Percentiles rank a stretch among this genome's conserved stretches.
Conservation (phyloP, 345 rosid species). For the Hibiscus mutabilis region DNA sequence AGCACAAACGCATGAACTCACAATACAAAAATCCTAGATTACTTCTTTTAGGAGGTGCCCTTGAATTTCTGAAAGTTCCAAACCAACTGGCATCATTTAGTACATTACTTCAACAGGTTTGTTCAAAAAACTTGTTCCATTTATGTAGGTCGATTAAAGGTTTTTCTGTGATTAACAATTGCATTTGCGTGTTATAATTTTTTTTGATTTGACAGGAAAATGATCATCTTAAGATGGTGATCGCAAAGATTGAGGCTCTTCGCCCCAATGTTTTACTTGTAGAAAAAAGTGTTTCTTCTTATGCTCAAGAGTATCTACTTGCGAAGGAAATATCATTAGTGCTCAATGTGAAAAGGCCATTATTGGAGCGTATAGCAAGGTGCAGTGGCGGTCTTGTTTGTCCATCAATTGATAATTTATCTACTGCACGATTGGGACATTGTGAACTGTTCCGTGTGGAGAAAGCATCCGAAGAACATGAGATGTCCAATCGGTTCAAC, state of each 20-base stretch:
- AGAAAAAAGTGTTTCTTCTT: constrained; percentile 90
- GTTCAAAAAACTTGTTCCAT: constrained; percentile 9
- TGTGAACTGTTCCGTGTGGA: constrained; percentile 78
- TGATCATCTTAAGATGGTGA: constrained; percentile 79
- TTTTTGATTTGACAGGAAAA: constrained; percentile 55
- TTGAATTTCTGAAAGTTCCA: constrained; percentile 72
- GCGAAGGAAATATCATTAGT: constrained; percentile 89
- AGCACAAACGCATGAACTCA: constrained; percentile 96
- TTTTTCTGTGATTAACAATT: not conserved
- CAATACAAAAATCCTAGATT: constrained; percentile 86
- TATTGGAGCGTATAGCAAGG: constrained; percentile 83
- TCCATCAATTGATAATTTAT: constrained; percentile 62
- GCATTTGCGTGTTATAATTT: not conserved
- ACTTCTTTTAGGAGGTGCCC: constrained; percentile 87
- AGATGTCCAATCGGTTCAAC: constrained; percentile 48
- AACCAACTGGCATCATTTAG: constrained; percentile 86
- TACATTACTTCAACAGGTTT: constrained; percentile 85
- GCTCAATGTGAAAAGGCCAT: constrained; percentile 74
- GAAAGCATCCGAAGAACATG: constrained; percentile 72
- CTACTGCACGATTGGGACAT: constrained; percentile 59
- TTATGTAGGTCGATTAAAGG: not conserved
- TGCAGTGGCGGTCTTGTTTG: constrained; percentile 79
- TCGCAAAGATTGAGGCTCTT: constrained; percentile 74
- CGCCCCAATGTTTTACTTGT: constrained; percentile 91
- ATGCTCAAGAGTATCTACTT: constrained; percentile 71